These are phyloP conservation scores for Periconia digitata DNA, from an alignment of 2,329 filamentous ascomycete genomes.

Conservation along the genomic window DNA sequence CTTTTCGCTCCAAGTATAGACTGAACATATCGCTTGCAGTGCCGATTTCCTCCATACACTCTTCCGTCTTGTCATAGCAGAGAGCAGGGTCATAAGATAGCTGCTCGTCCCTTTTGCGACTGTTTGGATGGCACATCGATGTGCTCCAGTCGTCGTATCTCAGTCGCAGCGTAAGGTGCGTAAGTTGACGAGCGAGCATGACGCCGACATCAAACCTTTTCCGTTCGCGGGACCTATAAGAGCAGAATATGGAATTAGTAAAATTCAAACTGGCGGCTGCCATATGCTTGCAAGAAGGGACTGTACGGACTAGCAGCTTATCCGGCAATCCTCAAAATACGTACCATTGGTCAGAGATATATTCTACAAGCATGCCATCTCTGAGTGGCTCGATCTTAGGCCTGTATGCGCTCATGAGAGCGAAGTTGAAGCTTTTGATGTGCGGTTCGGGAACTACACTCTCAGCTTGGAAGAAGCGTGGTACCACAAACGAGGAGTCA, in stretches of 20 bases:
- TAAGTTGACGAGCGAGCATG: slow-evolving; percentile 15
- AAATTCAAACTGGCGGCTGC: too few relatives aligned
- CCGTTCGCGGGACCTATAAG: too few relatives aligned
- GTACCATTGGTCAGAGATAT: not conserved
- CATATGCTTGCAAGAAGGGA: too few relatives aligned
- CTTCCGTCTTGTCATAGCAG: slow-evolving; percentile 1
- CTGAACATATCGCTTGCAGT: slow-evolving; percentile 16
- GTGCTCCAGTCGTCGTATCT: slow-evolving; percentile 17
- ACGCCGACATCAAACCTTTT: slow-evolving; percentile 4
- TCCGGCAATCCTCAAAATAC: too few relatives aligned
- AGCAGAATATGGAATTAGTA: too few relatives aligned
- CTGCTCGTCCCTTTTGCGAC: not conserved
- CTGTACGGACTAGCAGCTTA: too few relatives aligned
- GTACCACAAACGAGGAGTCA: slow-evolving; percentile 8
- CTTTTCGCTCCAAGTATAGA: slow-evolving; percentile 18
- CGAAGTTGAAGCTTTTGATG: not conserved
- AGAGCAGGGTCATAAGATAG: slow-evolving; percentile 26
- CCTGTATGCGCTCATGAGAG: too few relatives aligned
- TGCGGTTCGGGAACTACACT: not conserved
- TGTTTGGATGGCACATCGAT: slow-evolving; percentile 11
- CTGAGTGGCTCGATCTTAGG: too few relatives aligned
- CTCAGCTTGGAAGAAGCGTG: slow-evolving; percentile 2
- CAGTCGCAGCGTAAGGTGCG: slow-evolving; percentile 16
- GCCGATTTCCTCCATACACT: not conserved
- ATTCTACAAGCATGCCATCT: too few relatives aligned